These are phyloP conservation scores for Podospora anserina DNA, from an alignment of 495 filamentous ascomycete species.

Conservation along the genomic window DNA sequence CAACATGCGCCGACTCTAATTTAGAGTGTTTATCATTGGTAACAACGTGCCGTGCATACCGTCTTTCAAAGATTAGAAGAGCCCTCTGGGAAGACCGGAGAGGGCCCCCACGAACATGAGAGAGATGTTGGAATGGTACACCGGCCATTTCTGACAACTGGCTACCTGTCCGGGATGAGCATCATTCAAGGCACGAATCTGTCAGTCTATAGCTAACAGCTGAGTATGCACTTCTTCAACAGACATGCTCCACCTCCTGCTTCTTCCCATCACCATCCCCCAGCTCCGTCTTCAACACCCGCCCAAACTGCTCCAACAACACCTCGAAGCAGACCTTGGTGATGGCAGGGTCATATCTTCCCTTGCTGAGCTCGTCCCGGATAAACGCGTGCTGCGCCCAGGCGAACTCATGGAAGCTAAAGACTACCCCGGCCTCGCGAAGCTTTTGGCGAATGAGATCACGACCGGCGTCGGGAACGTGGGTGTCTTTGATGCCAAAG, in stretches of 20 bases:
- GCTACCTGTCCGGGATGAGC: no score
- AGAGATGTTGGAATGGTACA: no score
- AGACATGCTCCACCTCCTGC: conserved; percentile 30
- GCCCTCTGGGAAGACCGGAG: no score
- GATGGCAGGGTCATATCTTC: conserved; percentile 85
- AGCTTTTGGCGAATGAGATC: conserved; percentile 84
- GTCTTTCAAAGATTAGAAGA: no score
- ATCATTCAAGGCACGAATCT: no score
- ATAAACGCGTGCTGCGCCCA: conserved; percentile 97
- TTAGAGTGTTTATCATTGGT: neutral
- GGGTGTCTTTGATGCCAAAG: conserved; percentile 86
- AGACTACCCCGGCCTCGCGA: conserved; percentile 67
- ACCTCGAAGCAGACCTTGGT: conserved; percentile 90
- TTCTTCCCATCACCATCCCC: conserved; percentile 49
- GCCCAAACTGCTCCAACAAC: conserved; percentile 77
- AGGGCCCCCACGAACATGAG: no score
- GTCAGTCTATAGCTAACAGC: no score
- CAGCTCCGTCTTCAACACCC: conserved; percentile 73
- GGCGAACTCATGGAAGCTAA: conserved; percentile 84
- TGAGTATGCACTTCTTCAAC: neutral
- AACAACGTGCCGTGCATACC: no score
- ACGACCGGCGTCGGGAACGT: conserved; percentile 80
- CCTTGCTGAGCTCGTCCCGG: conserved; percentile 91
- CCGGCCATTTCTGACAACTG: no score
- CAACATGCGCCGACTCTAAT: neutral